These are phyloP conservation scores for Oryza coarctata DNA, from an alignment of 176 grass and related monocot genomes.

Conservation along the genomic window DNA sequence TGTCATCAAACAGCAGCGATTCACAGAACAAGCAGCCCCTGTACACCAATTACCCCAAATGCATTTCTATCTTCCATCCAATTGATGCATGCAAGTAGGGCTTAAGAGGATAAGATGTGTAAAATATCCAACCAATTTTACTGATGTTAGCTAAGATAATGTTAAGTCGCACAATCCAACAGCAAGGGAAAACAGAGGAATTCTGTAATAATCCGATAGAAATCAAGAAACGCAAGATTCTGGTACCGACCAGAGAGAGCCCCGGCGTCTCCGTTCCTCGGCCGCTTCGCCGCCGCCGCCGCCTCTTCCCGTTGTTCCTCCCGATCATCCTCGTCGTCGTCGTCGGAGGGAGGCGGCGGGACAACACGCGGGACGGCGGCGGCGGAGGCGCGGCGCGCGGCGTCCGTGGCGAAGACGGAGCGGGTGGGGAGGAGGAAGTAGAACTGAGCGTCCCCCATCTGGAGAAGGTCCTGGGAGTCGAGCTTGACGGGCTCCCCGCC, in stretches of 20 bases:
- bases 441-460: conserved; percentile 85
- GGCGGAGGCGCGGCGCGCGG: not conserved
- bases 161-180: not conserved
- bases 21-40: not conserved
- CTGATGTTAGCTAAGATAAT: not conserved
- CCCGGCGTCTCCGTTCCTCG: conserved; percentile 10
- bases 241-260: conserved; percentile 42
- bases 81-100: not conserved
- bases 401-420: conserved; percentile 59
- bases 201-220: not conserved
- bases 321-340: conserved; percentile 12
- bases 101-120: not conserved
- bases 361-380: not conserved
- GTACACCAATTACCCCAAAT: not conserved
- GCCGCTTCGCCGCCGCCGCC: conserved; percentile 36
- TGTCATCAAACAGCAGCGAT: not conserved
- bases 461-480: conserved; percentile 88
- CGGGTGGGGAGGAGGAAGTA: conserved; percentile 89
- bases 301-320: conserved; percentile 36
- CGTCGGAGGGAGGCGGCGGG: conserved; percentile 17
- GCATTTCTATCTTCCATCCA: not conserved
- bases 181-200: not conserved
- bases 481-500: conserved; percentile 63
- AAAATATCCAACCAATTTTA: not conserved
- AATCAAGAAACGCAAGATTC: not conserved